Evolutionary conservation across 2,329 filamentous ascomycete species (phyloP).

Genomic region (Fusarium sp.): DNA sequence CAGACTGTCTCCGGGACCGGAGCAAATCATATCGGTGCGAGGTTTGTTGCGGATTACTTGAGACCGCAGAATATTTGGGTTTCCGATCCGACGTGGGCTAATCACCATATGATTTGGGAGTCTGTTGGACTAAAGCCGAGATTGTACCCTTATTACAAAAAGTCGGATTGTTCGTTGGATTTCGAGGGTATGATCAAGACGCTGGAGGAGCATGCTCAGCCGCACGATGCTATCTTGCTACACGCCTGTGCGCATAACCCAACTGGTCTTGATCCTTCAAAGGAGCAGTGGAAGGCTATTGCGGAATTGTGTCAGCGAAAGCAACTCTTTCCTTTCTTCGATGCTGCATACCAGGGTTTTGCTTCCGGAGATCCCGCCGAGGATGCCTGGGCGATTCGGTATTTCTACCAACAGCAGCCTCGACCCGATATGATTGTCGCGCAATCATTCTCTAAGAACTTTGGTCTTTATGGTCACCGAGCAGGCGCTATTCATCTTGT

Average conservation of each 20-base stretch:
- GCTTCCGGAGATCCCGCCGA: slow-evolving; percentile 87
- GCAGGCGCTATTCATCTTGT: slow-evolving; percentile 96
- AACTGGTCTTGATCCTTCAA: slow-evolving; percentile 92
- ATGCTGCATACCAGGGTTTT: slow-evolving; percentile 97
- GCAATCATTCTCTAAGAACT: slow-evolving; percentile 97
- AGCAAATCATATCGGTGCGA: slow-evolving; percentile 89
- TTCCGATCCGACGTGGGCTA: slow-evolving; percentile 96
- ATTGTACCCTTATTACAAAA: slow-evolving; percentile 93
- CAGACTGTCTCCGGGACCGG: slow-evolving; percentile 98
- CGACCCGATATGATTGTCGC: slow-evolving; percentile 88
- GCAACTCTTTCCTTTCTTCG: slow-evolving; percentile 96
- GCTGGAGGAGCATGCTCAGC: slow-evolving; percentile 73
- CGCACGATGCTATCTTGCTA: slow-evolving; percentile 85
- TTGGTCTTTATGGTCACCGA: slow-evolving; percentile 97
- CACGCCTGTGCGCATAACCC: slow-evolving; percentile 98
- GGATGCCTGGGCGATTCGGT: slow-evolving; percentile 89
- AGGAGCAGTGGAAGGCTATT: slow-evolving; percentile 93
- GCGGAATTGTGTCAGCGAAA: slow-evolving; percentile 79
- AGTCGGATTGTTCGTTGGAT: slow-evolving; percentile 87
- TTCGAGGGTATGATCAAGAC: slow-evolving; percentile 86
- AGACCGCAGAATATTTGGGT: slow-evolving; percentile 84
- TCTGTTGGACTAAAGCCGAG: slow-evolving; percentile 84
- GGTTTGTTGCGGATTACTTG: slow-evolving; percentile 94
- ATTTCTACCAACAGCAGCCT: slow-evolving; percentile 74
- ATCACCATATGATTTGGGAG: slow-evolving; percentile 97